These are phyloP conservation scores for Solanum etuberosum DNA, from an alignment of 257 asterid genomes.

Conservation along the genomic window DNA sequence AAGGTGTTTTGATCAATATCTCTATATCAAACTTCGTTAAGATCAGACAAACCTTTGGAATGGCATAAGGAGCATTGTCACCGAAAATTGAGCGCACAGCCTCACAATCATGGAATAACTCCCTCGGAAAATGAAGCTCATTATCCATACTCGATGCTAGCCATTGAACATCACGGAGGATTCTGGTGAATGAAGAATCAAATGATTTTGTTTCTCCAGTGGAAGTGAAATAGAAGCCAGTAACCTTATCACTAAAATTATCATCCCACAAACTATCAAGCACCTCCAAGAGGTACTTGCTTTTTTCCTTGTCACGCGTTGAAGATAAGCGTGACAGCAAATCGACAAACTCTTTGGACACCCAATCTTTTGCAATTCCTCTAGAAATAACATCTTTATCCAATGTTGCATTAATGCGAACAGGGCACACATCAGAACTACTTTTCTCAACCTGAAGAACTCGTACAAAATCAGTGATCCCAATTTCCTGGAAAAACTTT, in stretches of 20 bases:
- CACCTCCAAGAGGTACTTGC: slow-evolving; percentile 64
- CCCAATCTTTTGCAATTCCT: slow-evolving; percentile 53
- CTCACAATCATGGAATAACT: slow-evolving; percentile 68
- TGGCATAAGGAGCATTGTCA: slow-evolving; percentile 57
- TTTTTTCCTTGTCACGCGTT: slow-evolving; percentile 40
- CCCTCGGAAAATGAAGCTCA: slow-evolving; percentile 58
- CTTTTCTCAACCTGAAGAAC: slow-evolving; percentile 50
- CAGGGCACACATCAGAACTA: slow-evolving; percentile 26
- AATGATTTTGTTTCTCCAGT: slow-evolving; percentile 39
- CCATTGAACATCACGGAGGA: slow-evolving; percentile 58
- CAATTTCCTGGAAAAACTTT: slow-evolving; percentile 61
- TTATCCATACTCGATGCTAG: slow-evolving; percentile 40
- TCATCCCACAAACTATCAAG: slow-evolving; percentile 84
- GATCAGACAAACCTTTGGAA: slow-evolving; percentile 58
- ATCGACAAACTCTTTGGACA: slow-evolving; percentile 53
- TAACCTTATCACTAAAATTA: slow-evolving; percentile 49
- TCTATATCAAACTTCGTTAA: not conserved
- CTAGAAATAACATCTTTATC: slow-evolving; percentile 21
- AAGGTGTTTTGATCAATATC: not conserved
- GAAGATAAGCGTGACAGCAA: slow-evolving; percentile 48
- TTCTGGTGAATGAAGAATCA: slow-evolving; percentile 45
- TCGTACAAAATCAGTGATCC: slow-evolving; percentile 78
- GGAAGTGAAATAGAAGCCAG: slow-evolving; percentile 31
- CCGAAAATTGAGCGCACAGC: slow-evolving; percentile 71
- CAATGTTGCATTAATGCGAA: slow-evolving; percentile 19